Evolutionary conservation across 495 filamentous ascomycete genomes (phyloP), one percentile per base, ranked within the genome.

Genomic region (Penicilliopsis zonata): DNA sequence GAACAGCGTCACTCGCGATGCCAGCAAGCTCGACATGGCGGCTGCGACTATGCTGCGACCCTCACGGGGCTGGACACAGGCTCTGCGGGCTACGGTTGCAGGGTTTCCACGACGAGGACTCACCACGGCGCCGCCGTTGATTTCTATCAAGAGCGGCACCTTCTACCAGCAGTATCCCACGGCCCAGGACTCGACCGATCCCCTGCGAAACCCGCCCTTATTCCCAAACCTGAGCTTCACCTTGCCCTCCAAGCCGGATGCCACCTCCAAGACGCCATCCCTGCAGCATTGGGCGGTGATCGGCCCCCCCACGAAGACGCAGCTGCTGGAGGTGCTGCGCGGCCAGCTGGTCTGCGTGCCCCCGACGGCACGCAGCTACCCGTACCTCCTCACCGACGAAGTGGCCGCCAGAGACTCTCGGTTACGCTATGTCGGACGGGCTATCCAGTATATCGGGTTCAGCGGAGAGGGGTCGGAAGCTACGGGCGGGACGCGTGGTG

Each of bases 381-480:
- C 85, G 1, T 82, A 82, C 55, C 70, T 94, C 3, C 64, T 70
- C 10, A 67, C 70, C 7, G 64, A 77, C 18, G 65, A 76, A 18
- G 66, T 86, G 13, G 54, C 59, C n/a, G 31, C 41, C 4, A 70
- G 67, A 31, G 59, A 76, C 44, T 61, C 70, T 13, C 48, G 55
- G 5, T 46, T 82, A 19, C 64, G 76, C 14, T 62, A 59, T 31
- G 68, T 76, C 0, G 58, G 53, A 5, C 65, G 67, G 38, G 84
- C 85, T 0, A 78, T 94, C 31, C 75, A 78, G 38, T 84, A 87
- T 51, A 79, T 93, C 28, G 86, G 86, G 0, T 94, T 94, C 47
- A 58, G 46, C 20, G 72, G 70, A 2, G 69, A 82, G 42, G 63
- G 65, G 9, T 65, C 66, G 5, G 65, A 60, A 9, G 63, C 68